Evolutionary conservation across 1,139 yeast species (phyloP).

Genomic region (Taphrina communis): DNA sequence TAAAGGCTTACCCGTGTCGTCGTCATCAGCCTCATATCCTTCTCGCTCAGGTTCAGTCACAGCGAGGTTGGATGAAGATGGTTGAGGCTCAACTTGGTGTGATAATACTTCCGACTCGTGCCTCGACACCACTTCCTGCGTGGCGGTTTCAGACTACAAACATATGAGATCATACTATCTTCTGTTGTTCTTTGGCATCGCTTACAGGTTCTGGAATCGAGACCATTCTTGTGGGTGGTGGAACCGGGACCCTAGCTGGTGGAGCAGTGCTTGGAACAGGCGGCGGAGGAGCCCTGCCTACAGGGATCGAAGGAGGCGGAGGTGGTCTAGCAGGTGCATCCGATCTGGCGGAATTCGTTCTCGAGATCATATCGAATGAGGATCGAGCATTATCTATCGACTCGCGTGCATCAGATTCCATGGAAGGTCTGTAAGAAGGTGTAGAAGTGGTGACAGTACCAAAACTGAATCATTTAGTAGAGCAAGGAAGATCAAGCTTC

Average conservation of each 20-base stretch:
- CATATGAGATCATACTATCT: not conserved
- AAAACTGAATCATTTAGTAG: not conserved
- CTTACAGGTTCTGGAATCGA: slow-evolving; percentile 32
- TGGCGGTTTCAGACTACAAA: slow-evolving; percentile 4
- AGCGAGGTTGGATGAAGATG: not conserved
- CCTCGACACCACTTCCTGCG: not conserved
- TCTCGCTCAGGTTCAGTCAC: slow-evolving; percentile 24
- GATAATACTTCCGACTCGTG: too few relatives aligned
- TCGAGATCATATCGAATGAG: slow-evolving; percentile 15
- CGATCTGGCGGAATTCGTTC: slow-evolving; percentile 16
- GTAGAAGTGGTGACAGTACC: slow-evolving; percentile 3
- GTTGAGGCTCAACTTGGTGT: not conserved
- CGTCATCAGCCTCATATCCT: slow-evolving; percentile 42
- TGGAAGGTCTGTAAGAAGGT: not conserved
- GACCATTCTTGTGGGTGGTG: slow-evolving; percentile 26
- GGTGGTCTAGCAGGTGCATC: slow-evolving; percentile 38
- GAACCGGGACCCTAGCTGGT: slow-evolving; percentile 45
- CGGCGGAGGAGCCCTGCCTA: slow-evolving; percentile 48
- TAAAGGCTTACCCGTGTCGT: slow-evolving; percentile 14
- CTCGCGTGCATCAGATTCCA: slow-evolving; percentile 5
- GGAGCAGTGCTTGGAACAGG: slow-evolving; percentile 47
- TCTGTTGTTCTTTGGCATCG: not conserved
- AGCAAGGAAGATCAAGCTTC: not conserved
- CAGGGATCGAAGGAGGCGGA: slow-evolving; percentile 48
- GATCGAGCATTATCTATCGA: not conserved